Base-by-base conservation (phyloP, 2,329 filamentous ascomycete species). In the Xylaria sp. region DNA sequence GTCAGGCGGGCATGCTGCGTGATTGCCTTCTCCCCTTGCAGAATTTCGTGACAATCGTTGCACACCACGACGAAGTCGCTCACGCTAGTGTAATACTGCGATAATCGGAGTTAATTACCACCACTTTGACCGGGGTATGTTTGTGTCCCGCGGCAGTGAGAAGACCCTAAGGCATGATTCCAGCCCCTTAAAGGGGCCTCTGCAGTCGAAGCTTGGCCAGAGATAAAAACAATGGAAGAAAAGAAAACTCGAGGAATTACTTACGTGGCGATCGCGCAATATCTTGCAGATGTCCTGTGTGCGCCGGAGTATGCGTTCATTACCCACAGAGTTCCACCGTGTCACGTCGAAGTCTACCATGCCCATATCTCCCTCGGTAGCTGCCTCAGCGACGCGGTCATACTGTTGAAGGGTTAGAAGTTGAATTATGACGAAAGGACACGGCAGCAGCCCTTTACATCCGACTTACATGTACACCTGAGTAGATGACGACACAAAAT, bases 81-180 rank as follows among this genome's bases (percentile, higher is more conserved):
- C 0, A 93, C 97, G 78, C 98, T 93, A 0, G 94, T 98, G 75
- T 89, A 98, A 78, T 98, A 98, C 53, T 55, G 17, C 17, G 7
- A 53, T 14, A 32, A 5, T 32, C 27, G 3, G 27, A 14, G 27
- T 53, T 17, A 53, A 24, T n/a, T 14, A 32, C 14, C 24, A 17
- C 27, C 24, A 14, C n/a, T 17, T 30, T 30, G 8, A n/a, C 4
- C 50, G 3, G 1, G 21, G 21, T 51, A 6, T 17, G 21, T 6
- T 17, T 30, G 21, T 51, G 12, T n/a, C 11, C 11, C 6, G 12
- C 4, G 30, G 48, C 34, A 2, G 48, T 11, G 11, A n/a, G 19
- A 14, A 27, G 47, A n/a, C 6, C 4, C 17, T 27, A n/a, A 5
- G 47, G 19, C 7, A 27, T 27, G 24, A 27, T 4, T 27, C 24